phyloP scores from a whole-genome alignment of 1,284 basidiomycete genomes.

The Ustilago cynodontis region DNA sequence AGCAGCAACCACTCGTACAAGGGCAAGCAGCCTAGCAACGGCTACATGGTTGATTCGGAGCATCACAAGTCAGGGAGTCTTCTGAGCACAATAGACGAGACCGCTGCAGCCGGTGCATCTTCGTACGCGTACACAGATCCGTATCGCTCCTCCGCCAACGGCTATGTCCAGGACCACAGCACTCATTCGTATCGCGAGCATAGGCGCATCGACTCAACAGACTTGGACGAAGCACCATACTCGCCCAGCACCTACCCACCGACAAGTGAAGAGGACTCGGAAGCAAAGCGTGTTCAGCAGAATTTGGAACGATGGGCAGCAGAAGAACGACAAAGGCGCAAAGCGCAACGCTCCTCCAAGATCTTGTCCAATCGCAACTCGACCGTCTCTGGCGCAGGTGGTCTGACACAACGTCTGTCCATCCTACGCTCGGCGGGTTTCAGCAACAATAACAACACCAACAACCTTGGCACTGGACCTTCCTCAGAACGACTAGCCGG shows the following conservation, averaged over 20 bases:
- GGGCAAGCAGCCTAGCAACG: constrained; percentile 32
- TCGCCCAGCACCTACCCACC: constrained; percentile 49
- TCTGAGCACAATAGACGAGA: constrained; percentile 44
- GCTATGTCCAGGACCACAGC: constrained; percentile 13
- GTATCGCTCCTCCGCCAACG: constrained; percentile 28
- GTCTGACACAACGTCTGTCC: constrained; percentile 35
- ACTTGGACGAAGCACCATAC: constrained; percentile 24
- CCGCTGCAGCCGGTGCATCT: constrained; percentile 16
- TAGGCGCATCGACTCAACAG: constrained; percentile 21
- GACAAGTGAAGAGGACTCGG: constrained; percentile 53
- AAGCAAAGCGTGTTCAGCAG: constrained; percentile 55
- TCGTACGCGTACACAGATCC: constrained; percentile 2
- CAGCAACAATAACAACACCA: constrained; percentile 3
- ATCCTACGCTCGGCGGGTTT: constrained; percentile 24
- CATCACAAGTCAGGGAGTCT: constrained; percentile 15
- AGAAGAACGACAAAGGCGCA: constrained; percentile 55
- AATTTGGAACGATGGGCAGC: constrained; percentile 61
- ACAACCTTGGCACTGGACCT: constrained; percentile 42
- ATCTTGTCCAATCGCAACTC: constrained; percentile 26
- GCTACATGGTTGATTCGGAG: constrained; percentile 16
- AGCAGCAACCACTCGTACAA: constrained; percentile 1
- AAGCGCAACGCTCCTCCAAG: constrained; percentile 56
- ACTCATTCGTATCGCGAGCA: constrained; percentile 4
- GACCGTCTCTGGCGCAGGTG: constrained; percentile 9
- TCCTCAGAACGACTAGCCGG: constrained; percentile 48